Percentiles rank a stretch among this genome's conserved stretches.
Conservation (phyloP, 2,329 filamentous ascomycete species). For the Chrysoporthe puriensis region DNA sequence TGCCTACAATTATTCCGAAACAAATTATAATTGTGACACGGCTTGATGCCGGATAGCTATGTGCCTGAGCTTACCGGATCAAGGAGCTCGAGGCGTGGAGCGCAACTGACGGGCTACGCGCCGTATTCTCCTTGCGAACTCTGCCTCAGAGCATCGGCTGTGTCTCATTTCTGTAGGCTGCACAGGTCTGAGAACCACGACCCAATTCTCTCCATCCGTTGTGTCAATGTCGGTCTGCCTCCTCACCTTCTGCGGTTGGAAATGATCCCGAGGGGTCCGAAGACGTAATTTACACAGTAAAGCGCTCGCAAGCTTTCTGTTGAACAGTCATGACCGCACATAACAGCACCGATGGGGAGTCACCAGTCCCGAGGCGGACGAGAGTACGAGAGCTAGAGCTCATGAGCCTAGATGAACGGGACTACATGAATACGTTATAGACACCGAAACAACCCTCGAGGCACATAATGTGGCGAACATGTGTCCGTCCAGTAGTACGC, state of each 20-base stretch:
- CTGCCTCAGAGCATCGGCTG: background rate
- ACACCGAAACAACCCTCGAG: constrained; percentile 3
- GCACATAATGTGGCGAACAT: constrained; percentile 10
- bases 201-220: constrained; percentile 71
- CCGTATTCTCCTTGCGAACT: too few species aligned
- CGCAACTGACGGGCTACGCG: background rate
- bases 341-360: constrained; percentile 5
- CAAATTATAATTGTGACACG: background rate
- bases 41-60: background rate
- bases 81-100: background rate
- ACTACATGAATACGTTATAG: constrained; percentile 9
- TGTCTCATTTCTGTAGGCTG: constrained; percentile 69
- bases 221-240: constrained; percentile 69
- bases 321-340: background rate
- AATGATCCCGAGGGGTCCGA: constrained; percentile 42
- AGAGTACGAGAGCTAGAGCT: constrained; percentile 26
- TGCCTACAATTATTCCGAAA: too few species aligned
- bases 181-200: constrained; percentile 59
- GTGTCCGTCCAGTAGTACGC: constrained; percentile 4
- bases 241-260: constrained; percentile 59
- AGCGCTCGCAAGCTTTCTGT: constrained; percentile 3
- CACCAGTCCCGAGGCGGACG: constrained; percentile 29
- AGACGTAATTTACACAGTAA: background rate
- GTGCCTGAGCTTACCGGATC: background rate
- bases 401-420: constrained; percentile 13